A percentile compares a stretch with the other conserved stretches of the same genome.
phyloP scores from a whole-genome alignment of 306 rosid genomes.

The Vicia faba region DNA sequence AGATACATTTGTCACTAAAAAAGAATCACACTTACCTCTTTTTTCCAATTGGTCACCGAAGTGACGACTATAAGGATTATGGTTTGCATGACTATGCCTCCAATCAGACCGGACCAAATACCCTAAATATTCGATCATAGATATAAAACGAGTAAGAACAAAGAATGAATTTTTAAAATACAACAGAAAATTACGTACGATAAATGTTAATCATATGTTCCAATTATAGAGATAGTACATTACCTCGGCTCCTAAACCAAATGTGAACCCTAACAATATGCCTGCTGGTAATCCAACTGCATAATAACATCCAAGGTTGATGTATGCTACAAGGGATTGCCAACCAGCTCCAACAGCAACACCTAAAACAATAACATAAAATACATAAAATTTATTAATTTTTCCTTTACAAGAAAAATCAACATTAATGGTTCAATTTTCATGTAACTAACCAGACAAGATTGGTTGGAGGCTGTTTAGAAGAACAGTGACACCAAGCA shows the following conservation, averaged over 20 bases:
- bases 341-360: constrained; percentile 93
- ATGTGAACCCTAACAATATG: constrained; percentile 66
- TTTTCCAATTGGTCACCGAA: constrained; percentile 63
- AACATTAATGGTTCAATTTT: neutral
- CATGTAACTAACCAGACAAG: constrained; percentile 58
- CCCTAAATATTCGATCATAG: constrained; percentile 50
- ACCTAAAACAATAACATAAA: constrained; percentile 50
- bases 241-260: constrained; percentile 63
- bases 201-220: neutral
- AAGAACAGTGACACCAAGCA: constrained; percentile 63
- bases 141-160: neutral
- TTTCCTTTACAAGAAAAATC: neutral
- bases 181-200: neutral
- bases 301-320: constrained; percentile 77
- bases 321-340: constrained; percentile 80
- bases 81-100: constrained; percentile 71
- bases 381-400: neutral
- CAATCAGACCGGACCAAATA: constrained; percentile 84
- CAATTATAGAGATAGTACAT: constrained; percentile 6
- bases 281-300: constrained; percentile 76
- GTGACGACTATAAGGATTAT: constrained; percentile 58
- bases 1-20: neutral
- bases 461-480: constrained; percentile 79
- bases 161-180: neutral
- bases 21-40: constrained; percentile 50